Evolutionary conservation across 2,329 filamentous ascomycete genomes (phyloP), one percentile per base, ranked within the genome.

Genomic region (Hymenoscyphus albidus): DNA sequence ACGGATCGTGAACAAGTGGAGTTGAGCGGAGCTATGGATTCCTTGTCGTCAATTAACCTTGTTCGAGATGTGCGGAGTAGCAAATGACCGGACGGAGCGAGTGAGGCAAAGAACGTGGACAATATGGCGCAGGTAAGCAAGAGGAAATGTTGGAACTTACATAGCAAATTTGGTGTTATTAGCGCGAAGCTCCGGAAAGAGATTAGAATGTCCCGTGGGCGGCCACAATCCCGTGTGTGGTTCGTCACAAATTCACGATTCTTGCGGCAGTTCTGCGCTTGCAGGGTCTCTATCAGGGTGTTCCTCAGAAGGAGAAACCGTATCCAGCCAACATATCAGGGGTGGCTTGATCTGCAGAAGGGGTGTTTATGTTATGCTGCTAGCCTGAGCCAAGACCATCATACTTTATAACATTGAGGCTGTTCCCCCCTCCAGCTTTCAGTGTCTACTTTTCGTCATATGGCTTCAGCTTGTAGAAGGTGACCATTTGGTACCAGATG

Each of bases 1-100:
- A 59, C 59, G 59, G 62, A 56, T 58, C 18, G 31, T 38, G 22
- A 59, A 32, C 58, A 55, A 56, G 51, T 27, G 27, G 54, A 31
- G 51, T 51, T n/a, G 18, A 62, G 32, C 27, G 27, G 40, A 51
- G 39, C 40, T 60, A 48, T 51, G 38, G 40, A 60, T n/a, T 48
- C 57, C 57, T 40, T 59, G 35, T 54, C 18, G 48, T 54, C 48
- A 18, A 54, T 54, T 54, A 54, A 48, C 27, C 58, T 48, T 40
- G 58, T 60, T 32, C 40, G 18, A 42, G 27, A 42, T 16, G 48
- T 60, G 39, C 38, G 38, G 40, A 60, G 22, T 60, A 42, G 42
- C 31, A 59, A 42, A 40, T 35, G 57, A 56, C 6, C 5, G 35
- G 9, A 35, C 35, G 48, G 48, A 54, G 48, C 48, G 48, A 18